A percentile compares a stretch with the other conserved stretches of the same genome.
Evolutionary conservation across 441 rosid genomes (phyloP).

Genomic region (Codiaeum variegatum): DNA sequence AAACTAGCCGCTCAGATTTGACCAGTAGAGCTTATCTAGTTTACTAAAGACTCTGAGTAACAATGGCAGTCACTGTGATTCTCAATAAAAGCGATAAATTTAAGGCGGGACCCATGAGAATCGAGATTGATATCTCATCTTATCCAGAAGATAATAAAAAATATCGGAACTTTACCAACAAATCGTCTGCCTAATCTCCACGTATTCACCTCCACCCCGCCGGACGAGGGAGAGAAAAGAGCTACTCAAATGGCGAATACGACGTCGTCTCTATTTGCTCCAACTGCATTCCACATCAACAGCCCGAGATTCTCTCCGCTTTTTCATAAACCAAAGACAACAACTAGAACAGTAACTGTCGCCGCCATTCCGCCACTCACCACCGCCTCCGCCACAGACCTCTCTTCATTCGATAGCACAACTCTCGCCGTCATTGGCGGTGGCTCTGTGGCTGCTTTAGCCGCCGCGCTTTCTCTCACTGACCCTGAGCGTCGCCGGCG

Average conservation of each 20-base stretch:
- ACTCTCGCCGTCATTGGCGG: conserved; percentile 73
- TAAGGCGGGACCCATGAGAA: conserved; percentile 25
- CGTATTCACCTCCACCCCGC: conserved; percentile 20
- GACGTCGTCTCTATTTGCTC: conserved; percentile 46
- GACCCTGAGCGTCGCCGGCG: conserved; percentile 76
- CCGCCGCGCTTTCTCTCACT: conserved; percentile 66
- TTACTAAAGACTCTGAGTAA: background rate
- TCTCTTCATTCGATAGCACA: conserved; percentile 44
- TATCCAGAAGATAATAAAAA: conserved; percentile 15
- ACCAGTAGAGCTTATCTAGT: background rate
- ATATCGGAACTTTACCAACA: background rate
- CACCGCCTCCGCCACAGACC: conserved; percentile 38
- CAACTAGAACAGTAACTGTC: conserved; percentile 24
- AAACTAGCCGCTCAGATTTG: too few relatives aligned
- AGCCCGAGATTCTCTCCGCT: conserved; percentile 29
- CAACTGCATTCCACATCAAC: conserved; percentile 25
- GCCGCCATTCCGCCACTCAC: conserved; percentile 44
- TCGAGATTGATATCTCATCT: conserved; percentile 16
- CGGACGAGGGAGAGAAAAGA: conserved; percentile 31
- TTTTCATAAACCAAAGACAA: conserved; percentile 24
- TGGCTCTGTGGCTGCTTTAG: conserved; percentile 75
- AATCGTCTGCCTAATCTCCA: conserved; percentile 15
- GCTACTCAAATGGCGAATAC: conserved; percentile 46
- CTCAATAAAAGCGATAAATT: background rate
- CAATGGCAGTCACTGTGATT: background rate